A percentile compares a stretch with the other conserved stretches of the same genome.
Conservation (phyloP, 1,284 basidiomycete species). For the Butyriboletus appendiculatus region DNA sequence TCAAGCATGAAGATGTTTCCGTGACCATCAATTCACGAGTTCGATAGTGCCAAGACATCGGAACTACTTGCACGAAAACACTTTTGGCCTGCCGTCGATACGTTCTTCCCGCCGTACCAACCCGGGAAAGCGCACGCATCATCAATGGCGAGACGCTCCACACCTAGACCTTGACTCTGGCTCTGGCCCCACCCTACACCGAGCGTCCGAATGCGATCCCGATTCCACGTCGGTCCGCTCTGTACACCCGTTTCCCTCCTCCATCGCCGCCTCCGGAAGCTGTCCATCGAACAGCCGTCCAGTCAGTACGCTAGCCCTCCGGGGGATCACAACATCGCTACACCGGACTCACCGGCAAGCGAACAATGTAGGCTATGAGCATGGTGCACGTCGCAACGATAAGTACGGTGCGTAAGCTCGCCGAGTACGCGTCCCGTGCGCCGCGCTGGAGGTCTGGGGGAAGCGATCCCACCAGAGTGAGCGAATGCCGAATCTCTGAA, state of each 20-base stretch:
- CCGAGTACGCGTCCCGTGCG: slow-evolving; percentile 14
- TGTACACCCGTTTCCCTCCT: not conserved
- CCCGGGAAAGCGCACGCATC: no score
- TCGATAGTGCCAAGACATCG: no score
- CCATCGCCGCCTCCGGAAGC: slow-evolving; percentile 10
- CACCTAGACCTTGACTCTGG: not conserved
- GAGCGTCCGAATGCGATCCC: not conserved
- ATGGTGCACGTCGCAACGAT: slow-evolving; percentile 5
- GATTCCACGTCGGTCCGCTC: slow-evolving; percentile 8
- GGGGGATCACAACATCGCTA: not conserved
- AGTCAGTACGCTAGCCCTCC: not conserved
- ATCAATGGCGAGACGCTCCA: not conserved
- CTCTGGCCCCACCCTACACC: no score
- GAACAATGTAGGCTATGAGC: slow-evolving; percentile 7
- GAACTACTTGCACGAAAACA: not conserved
- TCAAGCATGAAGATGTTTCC: no score
- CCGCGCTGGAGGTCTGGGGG: slow-evolving; percentile 11
- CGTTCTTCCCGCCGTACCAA: not conserved
- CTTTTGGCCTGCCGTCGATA: not conserved
- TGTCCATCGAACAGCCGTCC: not conserved
- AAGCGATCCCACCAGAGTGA: slow-evolving; percentile 11
- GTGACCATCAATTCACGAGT: no score
- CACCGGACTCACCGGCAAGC: slow-evolving; percentile 6
- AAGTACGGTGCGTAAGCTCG: slow-evolving; percentile 13
- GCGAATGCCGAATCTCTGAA: slow-evolving; percentile 10